A percentile compares a stretch with the other conserved stretches of the same genome.
These are phyloP conservation scores for Apium graveolens DNA, from an alignment of 129 eudicot species.

Conservation along the genomic window DNA sequence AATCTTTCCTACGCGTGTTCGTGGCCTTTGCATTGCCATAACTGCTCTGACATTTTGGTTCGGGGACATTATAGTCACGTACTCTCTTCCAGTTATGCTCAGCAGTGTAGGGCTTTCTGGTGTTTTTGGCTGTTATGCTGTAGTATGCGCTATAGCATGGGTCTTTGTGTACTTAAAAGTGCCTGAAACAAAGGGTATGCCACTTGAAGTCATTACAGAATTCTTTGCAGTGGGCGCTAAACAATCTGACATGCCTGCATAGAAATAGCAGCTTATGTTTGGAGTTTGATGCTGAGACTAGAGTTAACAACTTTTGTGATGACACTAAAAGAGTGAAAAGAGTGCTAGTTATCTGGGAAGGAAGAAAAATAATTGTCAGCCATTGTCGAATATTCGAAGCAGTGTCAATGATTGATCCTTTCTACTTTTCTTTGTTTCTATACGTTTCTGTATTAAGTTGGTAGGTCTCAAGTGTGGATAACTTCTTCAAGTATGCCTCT, in stretches of 20 bases:
- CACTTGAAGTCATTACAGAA: conserved; percentile 96
- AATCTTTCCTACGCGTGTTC: conserved; percentile 84
- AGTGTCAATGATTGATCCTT: conserved; percentile 11
- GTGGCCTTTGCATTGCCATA: conserved; percentile 90
- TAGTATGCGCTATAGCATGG: conserved; percentile 74
- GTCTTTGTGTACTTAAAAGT: conserved; percentile 69
- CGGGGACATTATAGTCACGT: conserved; percentile 79
- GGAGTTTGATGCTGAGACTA: neutral
- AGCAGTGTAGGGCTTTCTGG: conserved; percentile 79
- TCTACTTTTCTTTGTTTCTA: neutral
- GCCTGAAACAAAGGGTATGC: conserved; percentile 98
- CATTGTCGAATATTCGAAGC: neutral
- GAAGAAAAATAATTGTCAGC: conserved; percentile 13
- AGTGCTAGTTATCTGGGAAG: neutral
- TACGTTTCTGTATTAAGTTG: neutral
- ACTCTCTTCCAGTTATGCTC: conserved; percentile 79
- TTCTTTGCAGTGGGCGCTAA: conserved; percentile 86
- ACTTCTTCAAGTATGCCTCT: neutral
- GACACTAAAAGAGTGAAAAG: neutral
- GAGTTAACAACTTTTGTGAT: neutral
- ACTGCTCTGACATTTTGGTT: conserved; percentile 84
- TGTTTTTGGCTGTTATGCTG: conserved; percentile 70
- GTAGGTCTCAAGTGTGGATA: neutral
- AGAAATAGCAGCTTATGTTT: neutral
- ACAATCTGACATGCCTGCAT: conserved; percentile 27